A percentile compares a stretch with the other conserved stretches of the same genome.
Conservation (phyloP, 768 basidiomycete species). For the Auricularia heimuer region DNA sequence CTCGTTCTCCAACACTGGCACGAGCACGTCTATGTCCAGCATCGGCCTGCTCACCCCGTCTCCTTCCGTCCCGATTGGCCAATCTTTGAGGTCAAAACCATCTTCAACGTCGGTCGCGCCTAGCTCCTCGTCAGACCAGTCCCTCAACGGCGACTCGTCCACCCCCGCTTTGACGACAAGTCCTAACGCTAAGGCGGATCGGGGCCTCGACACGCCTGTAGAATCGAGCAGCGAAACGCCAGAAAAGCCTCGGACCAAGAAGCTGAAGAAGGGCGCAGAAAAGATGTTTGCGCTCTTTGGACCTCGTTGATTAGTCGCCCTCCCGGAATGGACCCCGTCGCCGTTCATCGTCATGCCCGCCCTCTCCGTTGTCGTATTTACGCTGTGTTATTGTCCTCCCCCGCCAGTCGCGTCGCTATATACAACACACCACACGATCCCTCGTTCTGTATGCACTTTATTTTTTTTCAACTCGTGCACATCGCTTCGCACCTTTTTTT, state of each 20-base stretch:
- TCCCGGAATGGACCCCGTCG: background rate
- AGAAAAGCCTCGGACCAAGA: conserved; percentile 61
- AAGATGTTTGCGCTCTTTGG: conserved; percentile 78
- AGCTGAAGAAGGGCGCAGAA: conserved; percentile 76
- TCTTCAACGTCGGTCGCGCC: conserved; percentile 64
- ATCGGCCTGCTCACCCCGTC: conserved; percentile 54
- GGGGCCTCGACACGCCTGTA: background rate
- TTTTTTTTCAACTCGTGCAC: background rate
- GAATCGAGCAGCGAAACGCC: conserved; percentile 26
- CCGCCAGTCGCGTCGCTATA: background rate
- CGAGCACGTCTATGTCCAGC: conserved; percentile 27
- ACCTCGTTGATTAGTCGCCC: conserved; percentile 29
- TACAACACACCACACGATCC: background rate
- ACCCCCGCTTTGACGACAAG: background rate
- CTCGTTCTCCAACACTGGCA: conserved; percentile 21
- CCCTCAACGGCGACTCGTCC: conserved; percentile 40
- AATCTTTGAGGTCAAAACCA: conserved; percentile 73
- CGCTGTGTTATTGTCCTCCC: background rate
- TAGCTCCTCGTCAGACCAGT: conserved; percentile 64
- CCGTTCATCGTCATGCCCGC: background rate
- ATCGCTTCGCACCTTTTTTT: background rate
- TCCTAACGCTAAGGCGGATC: background rate
- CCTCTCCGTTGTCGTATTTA: background rate
- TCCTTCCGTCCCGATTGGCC: conserved; percentile 45
- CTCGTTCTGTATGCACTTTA: background rate